Evolutionary conservation across 2,329 filamentous ascomycete species (phyloP), one percentile per base, ranked within the genome.

Genomic region (Cercospora zeina): DNA sequence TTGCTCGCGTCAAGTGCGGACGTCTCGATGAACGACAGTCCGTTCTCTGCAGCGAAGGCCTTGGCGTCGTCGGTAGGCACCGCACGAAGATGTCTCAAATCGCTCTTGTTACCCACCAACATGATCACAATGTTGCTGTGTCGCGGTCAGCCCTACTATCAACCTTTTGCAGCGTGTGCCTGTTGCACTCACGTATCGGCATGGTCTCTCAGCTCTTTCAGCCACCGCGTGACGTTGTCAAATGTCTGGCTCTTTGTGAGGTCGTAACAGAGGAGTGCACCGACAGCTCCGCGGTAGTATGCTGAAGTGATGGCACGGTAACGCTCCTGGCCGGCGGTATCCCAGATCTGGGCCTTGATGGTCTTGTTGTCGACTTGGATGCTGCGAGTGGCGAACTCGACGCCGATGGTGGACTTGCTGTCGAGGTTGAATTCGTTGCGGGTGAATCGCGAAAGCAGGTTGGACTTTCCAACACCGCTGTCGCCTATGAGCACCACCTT

Each of bases 301-400:
- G 55, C 95, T 64, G 95, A 97, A 72, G 95, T 99, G 79, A 99
- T 99, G 77, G 95, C 95, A 77, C 96, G 91, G 83, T 97, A 99
- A 78, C 95, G 89, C 82, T 99, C 95, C 83, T 99, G 95, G 71
- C 95, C 95, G 70, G 95, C 95, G 63, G 95, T 99, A 83, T 99
- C 95, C 95, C 96, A 99, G 75, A 99, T 99, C 83, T 99, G 95
- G 72, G 95, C 95, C 85, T 99, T 99, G 87, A 99, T 99, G 68
- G 95, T 99, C 86, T 99, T 99, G 76, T 90, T 90, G 81, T 99
- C 95, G 75, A 99, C 95, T 81, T 97, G 93, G 77, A 99, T 99
- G 71, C 92, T 97, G 68, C 95, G 89, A 72, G 95, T 99, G 73
- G 96, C 95, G 78, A 99, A 99, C 82, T 99, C 95, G 79, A 99